phyloP scores from a whole-genome alignment of 169 alveolate species.

The Cyclospora cayetanensis region DNA sequence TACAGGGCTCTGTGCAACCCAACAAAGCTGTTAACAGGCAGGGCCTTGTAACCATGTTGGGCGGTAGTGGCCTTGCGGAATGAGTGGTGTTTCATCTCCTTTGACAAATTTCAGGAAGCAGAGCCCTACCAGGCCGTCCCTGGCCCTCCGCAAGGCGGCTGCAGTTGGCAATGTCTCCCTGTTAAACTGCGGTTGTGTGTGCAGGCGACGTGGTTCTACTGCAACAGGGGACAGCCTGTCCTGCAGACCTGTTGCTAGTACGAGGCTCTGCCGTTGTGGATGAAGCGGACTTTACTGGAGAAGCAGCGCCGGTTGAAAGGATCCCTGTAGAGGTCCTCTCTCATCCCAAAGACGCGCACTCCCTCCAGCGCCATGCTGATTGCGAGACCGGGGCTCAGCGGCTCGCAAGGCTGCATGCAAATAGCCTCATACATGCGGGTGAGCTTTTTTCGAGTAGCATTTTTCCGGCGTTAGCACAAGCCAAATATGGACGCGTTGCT shows the following conservation, averaged over 20 bases:
- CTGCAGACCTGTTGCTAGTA: slow-evolving; percentile 88
- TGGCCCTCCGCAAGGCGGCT: too few relatives aligned
- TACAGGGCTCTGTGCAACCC: too few relatives aligned
- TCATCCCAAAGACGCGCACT: neutral
- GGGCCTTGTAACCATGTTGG: too few relatives aligned
- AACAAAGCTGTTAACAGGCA: too few relatives aligned
- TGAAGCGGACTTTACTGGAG: slow-evolving; percentile 91
- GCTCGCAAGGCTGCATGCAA: neutral
- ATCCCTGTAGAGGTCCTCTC: slow-evolving; percentile 9
- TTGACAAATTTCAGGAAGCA: too few relatives aligned
- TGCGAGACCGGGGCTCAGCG: neutral
- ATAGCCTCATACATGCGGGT: neutral
- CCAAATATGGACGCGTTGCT: too few relatives aligned
- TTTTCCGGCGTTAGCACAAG: too few relatives aligned
- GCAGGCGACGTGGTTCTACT: slow-evolving; percentile 84
- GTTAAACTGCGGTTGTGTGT: neutral
- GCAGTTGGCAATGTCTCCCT: neutral
- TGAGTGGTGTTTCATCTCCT: too few relatives aligned
- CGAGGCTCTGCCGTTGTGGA: slow-evolving; percentile 87
- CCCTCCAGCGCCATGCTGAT: neutral
- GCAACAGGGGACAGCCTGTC: slow-evolving; percentile 80
- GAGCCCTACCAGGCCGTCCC: too few relatives aligned
- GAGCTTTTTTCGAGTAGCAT: too few relatives aligned
- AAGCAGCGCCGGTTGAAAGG: slow-evolving; percentile 87
- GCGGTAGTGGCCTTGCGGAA: too few relatives aligned